Conservation (phyloP, 1,284 basidiomycete species). For the Hemileia vastatrix region DNA sequence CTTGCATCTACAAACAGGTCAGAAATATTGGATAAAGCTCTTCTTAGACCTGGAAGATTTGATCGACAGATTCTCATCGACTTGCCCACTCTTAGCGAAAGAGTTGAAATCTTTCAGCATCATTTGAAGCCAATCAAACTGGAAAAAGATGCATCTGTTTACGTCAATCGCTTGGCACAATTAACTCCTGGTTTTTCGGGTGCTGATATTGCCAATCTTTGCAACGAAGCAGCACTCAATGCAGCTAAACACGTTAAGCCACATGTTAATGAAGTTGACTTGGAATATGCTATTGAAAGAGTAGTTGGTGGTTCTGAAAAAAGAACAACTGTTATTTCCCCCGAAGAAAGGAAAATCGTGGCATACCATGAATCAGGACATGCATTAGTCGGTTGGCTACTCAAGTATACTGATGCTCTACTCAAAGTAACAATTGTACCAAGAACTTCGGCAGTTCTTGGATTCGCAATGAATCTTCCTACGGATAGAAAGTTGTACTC, state of each 20-base stretch:
- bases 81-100: constrained; percentile 67
- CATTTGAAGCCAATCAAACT: constrained; percentile 71
- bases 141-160: constrained; percentile 51
- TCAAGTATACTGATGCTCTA: too few relatives aligned
- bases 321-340: constrained; percentile 45
- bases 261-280: constrained; percentile 67
- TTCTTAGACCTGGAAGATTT: constrained; percentile 85
- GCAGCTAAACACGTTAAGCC: too few relatives aligned
- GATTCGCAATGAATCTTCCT: too few relatives aligned
- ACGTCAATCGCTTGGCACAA: not conserved
- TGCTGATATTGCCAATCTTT: constrained; percentile 73
- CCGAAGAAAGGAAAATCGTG: constrained; percentile 51
- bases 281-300: constrained; percentile 72
- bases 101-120: constrained; percentile 76
- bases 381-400: constrained; percentile 25
- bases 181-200: constrained; percentile 70
- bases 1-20: constrained; percentile 90
- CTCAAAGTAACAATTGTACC: too few relatives aligned
- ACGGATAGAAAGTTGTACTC: too few relatives aligned
- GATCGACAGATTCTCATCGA: constrained; percentile 82
- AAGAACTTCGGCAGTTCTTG: too few relatives aligned
- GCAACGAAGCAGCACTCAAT: constrained; percentile 87
- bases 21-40: constrained; percentile 67
- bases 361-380: constrained; percentile 53
- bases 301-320: constrained; percentile 81